Evolutionary conservation across 2,329 filamentous ascomycete genomes (phyloP), one percentile per base, ranked within the genome.

Genomic region (Colletotrichum cordylinicola): DNA sequence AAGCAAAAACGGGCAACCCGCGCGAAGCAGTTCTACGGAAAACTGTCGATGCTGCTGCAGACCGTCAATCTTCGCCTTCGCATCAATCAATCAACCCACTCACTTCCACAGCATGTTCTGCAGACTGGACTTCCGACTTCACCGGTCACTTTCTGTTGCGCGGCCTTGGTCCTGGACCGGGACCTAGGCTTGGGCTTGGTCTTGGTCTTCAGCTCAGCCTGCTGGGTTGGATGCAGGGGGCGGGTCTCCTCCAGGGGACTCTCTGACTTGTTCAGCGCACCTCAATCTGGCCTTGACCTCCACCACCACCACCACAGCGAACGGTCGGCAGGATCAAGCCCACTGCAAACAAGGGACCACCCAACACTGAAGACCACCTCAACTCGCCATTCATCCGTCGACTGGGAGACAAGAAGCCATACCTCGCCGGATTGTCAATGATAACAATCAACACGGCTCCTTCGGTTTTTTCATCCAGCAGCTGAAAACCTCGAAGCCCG

Each of bases 311-410:
- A 64, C 31, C 56, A 58, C 74, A 74, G 74, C 70, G 58, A 21
- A 58, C 58, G 39, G 70, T 37, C 73, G 64, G 73, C 70, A 65
- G 64, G 70, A 68, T 75, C 68, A 73, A 75, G 73, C 70, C 70
- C 58, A 73, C 70, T 75, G 68, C 43, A 24, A 72, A 76, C 72
- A 77, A 77, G 75, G 67, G 55, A 67, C 75, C 72, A 71, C 75
- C 75, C 75, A 71, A 72, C 75, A 70, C 72, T 67, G 37, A 66
- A 72, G 65, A 29, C 75, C 72, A 75, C 52, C 43, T 73, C 72
- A 62, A n/a, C 56, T 68, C 69, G 27, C 35, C 48, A 24, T 67
- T 33, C 72, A 33, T 71, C 73, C 18, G 70, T 73, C 70, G 58
- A 33, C 65, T 55, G 48, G 61, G 73, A 73, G 64, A 73, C 65